phyloP scores from a whole-genome alignment of 2,329 filamentous ascomycete genomes.

The Fusarium sp. region DNA sequence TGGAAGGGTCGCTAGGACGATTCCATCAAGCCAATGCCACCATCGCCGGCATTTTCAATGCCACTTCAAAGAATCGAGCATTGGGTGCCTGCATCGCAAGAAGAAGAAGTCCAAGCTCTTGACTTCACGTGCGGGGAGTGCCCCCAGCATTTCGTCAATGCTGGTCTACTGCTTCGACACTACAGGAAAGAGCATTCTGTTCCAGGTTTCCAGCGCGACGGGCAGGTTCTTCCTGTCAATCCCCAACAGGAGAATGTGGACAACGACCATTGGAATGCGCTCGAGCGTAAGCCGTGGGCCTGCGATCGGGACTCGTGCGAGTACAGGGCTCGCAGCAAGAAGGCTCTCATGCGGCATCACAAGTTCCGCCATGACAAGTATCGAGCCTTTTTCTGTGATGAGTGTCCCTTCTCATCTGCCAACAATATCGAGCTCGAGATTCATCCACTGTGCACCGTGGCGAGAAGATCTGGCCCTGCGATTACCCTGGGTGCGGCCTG shows the following conservation, averaged over 20 bases:
- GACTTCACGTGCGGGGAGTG: neutral
- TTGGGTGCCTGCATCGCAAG: neutral
- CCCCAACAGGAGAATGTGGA: accelerated
- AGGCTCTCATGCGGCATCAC: neutral
- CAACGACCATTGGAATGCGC: neutral
- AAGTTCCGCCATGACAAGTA: neutral
- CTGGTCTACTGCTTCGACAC: neutral
- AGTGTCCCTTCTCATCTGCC: no score
- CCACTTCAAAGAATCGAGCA: neutral
- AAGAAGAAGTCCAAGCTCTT: neutral
- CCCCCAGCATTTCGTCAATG: neutral
- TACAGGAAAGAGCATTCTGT: accelerated
- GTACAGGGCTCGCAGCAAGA: neutral
- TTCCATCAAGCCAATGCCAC: neutral
- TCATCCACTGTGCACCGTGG: neutral
- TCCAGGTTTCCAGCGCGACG: neutral
- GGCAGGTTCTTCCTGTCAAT: neutral
- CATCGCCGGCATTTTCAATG: accelerated
- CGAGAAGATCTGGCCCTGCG: no score
- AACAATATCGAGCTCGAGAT: no score
- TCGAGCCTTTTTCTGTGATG: neutral
- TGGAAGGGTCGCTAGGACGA: neutral
- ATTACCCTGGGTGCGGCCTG: neutral
- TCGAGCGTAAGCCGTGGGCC: neutral
- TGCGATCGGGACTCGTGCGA: neutral